Base-by-base conservation (phyloP, 164 flowering plant species). In the Tinospora cordifolia region DNA sequence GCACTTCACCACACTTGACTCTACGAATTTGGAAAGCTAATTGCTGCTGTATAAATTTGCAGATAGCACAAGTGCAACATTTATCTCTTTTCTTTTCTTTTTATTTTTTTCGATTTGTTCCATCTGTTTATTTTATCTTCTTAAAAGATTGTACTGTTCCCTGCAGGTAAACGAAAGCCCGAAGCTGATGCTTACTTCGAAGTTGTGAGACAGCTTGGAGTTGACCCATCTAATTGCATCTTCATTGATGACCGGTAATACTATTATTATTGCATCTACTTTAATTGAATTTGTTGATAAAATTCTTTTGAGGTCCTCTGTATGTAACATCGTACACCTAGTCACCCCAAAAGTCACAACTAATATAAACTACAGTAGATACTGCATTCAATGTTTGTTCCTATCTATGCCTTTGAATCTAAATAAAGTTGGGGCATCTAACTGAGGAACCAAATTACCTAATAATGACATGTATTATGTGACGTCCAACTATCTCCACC, bases 231-330 rank as follows among this genome's bases (percentile, higher is more conserved):
- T 69, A 80, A 71, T 76, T 89, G 94, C 72, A 70, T 88, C 39
- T 92, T 92, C 72, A 77, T 90, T 51, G 98, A 90, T 76, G 96
- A 90, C 87, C 87, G 96, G 98, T 90, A 71, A 8, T 26, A 63
- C 58, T 39, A 30, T 30, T 24, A 15, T 19, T 22, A 26, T 11
- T 26, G 8, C 17, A 15, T 26, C 47, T 44, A 44, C 47, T n/a
- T 78, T 3, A 12, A 51, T 46, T 59, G 24, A 8, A 49, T 47
- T 14, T 17, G 49, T 49, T 24, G 4, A 44, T 4, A 30, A 46
- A 7, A 27, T 17, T 19, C 22, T 51, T 17, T 34, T 57, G 27
- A 54, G 26, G 34, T 17, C 47, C 47, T 44, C 14, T 44, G 12
- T 11, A 44, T 44, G 10, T 14, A 44, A 11, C 47, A 44, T 44